Percentiles rank a stretch among this genome's conserved stretches.
Evolutionary conservation across 2,329 filamentous ascomycete genomes (phyloP).

Genomic region (Alternaria incomplexa): DNA sequence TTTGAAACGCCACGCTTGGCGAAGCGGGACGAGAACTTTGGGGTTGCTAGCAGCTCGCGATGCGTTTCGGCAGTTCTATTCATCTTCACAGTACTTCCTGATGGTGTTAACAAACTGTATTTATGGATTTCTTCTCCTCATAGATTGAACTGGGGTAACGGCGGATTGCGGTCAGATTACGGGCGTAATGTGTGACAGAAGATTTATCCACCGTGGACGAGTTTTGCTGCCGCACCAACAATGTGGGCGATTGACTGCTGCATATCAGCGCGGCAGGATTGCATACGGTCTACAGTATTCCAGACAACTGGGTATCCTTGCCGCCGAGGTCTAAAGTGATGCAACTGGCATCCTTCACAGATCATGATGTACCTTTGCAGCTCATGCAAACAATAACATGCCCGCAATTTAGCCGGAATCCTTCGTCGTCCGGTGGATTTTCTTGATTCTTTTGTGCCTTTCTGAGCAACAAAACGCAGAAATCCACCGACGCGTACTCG

Average conservation of each 20-base stretch:
- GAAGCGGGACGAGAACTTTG: conserved; percentile 11
- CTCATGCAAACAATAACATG: neutral
- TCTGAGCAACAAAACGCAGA: neutral
- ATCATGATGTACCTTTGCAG: neutral
- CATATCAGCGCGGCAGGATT: neutral
- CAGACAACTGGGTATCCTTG: neutral
- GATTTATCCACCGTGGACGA: conserved; percentile 11
- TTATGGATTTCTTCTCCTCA: neutral
- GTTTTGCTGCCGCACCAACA: conserved; percentile 3
- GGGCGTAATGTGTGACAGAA: conserved; percentile 1
- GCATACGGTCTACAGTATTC: neutral
- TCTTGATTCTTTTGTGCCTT: neutral
- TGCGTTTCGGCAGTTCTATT: conserved; percentile 18
- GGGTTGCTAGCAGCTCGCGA: conserved; percentile 7
- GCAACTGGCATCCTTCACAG: neutral
- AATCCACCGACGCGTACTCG: neutral
- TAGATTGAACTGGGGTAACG: neutral
- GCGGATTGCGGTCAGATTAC: conserved; percentile 5
- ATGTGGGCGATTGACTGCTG: neutral
- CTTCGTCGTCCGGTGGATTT: neutral
- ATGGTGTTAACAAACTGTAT: neutral
- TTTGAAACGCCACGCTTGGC: conserved; percentile 27
- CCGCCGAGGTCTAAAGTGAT: neutral
- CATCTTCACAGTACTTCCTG: neutral
- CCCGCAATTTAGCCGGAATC: neutral